Evolutionary conservation across 768 basidiomycete species (phyloP), one percentile per base, ranked within the genome.

Genomic region (Kwoniella pini): DNA sequence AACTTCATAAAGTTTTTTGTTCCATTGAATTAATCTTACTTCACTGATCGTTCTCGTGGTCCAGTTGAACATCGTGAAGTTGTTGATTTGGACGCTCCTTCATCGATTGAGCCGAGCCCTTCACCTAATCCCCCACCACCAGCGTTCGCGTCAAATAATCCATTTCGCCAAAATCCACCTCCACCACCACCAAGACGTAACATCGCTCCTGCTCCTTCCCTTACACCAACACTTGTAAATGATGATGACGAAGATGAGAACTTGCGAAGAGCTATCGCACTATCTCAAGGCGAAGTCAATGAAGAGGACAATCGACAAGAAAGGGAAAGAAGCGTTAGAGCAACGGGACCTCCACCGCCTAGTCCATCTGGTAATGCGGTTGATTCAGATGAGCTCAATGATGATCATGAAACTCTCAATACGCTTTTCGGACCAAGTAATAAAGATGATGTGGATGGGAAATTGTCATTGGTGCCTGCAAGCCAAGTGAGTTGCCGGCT

Each of bases 341-440:
- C 72, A 13, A 58, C 49, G 28, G 67, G 66, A 12, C 67, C 63
- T 11, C 72, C 72, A 6, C 72, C 72, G 6, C 72, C 72, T 4
- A 69, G 67, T 43, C 72, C 72, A 0, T 57, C 21, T 48, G 48
- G 12, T 42, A 10, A 50, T 15, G 28, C 28, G 7, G 31, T 33
- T 5, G 26, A 33, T 51, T 4, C 21, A 4, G 38, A 27, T 19
- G 54, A 40, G 17, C 30, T 57, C 3, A 60, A 64, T 19, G 54
- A 49, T 15, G 54, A 65, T 27, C 62, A 45, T 22, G 31, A 48
- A 12, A 58, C 27, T 9, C 59, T 60, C 13, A 21, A 43, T 15
- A 26, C 64, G 22, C 22, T 69, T 5, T 74, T 74, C 57, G 72
- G 72, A 22, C 72, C 72, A 11, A 74, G 67, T 51, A 55, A 67